Evolutionary conservation across 306 rosid species (phyloP).

Genomic region (Sesbania bispinosa): DNA sequence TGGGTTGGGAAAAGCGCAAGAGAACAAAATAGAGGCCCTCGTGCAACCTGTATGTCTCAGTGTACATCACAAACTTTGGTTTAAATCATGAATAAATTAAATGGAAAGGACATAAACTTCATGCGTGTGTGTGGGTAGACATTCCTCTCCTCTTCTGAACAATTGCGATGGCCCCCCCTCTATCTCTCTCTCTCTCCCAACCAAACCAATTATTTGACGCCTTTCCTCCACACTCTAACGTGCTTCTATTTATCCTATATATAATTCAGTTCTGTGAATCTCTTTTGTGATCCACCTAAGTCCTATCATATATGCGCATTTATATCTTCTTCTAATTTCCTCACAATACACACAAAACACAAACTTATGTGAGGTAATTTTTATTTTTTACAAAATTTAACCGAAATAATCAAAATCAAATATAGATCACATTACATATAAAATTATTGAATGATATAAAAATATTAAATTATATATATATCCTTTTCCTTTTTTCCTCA

Average conservation of each 20-base stretch:
- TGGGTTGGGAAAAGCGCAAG: slow-evolving; percentile 41
- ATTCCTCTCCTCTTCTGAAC: no score
- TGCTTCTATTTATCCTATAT: slow-evolving; percentile 22
- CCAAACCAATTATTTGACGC: slow-evolving; percentile 30
- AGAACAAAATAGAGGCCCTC: slow-evolving; percentile 85
- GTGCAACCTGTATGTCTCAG: slow-evolving; percentile 71
- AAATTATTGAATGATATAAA: no score
- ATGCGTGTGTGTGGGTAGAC: no score
- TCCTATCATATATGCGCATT: slow-evolving; percentile 15
- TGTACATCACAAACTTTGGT: slow-evolving; percentile 57
- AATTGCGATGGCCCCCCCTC: no score
- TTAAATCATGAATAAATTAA: no score
- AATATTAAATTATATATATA: no score
- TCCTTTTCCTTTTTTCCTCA: neutral
- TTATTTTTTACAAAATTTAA: no score
- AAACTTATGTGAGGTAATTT: no score
- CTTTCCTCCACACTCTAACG: slow-evolving; percentile 16
- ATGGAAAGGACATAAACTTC: no score
- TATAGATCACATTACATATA: no score
- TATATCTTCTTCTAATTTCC: slow-evolving; percentile 10
- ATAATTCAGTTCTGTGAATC: neutral
- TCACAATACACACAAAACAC: neutral
- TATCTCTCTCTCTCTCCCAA: neutral
- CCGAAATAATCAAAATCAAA: no score
- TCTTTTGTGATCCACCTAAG: slow-evolving; percentile 12